Conservation (phyloP, 306 rosid genomes). For the Lupinus albus region DNA sequence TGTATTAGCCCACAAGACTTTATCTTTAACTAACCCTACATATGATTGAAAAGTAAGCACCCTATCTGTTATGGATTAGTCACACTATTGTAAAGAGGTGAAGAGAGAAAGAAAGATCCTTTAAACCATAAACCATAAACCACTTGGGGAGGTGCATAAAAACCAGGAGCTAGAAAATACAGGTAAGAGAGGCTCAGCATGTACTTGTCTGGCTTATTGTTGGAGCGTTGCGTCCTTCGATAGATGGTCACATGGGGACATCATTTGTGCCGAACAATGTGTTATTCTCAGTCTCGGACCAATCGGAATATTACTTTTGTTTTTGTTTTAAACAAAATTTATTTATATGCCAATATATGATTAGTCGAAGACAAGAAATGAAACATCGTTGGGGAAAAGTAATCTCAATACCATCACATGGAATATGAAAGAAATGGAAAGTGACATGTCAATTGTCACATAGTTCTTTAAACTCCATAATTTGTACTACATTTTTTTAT, state of each 20-base stretch:
- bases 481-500: too few species aligned
- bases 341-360: too few species aligned
- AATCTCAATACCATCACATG: too few species aligned
- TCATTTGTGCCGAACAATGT: too few species aligned
- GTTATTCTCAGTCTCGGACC: too few species aligned
- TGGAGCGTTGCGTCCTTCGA: constrained; percentile 33
- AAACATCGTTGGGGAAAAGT: too few species aligned
- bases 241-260: constrained; percentile 66
- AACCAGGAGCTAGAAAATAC: constrained; percentile 48
- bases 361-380: too few species aligned
- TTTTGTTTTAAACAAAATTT: too few species aligned
- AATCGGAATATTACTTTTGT: too few species aligned
- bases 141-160: constrained; percentile 36
- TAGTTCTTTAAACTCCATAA: too few species aligned
- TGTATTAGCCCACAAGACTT: constrained; percentile 45
- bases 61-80: constrained; percentile 22
- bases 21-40: constrained; percentile 47
- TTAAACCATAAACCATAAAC: constrained; percentile 25
- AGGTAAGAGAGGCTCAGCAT: constrained; percentile 38
- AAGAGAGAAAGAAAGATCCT: neutral
- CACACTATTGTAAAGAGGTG: constrained; percentile 1
- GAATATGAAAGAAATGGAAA: constrained; percentile 49
- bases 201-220: constrained; percentile 50
- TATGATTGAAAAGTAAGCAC: constrained; percentile 31
- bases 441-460: constrained; percentile 53